These are phyloP conservation scores for Cyclotella baltica DNA, from an alignment of 108 stramenopile species.

Conservation along the genomic window DNA sequence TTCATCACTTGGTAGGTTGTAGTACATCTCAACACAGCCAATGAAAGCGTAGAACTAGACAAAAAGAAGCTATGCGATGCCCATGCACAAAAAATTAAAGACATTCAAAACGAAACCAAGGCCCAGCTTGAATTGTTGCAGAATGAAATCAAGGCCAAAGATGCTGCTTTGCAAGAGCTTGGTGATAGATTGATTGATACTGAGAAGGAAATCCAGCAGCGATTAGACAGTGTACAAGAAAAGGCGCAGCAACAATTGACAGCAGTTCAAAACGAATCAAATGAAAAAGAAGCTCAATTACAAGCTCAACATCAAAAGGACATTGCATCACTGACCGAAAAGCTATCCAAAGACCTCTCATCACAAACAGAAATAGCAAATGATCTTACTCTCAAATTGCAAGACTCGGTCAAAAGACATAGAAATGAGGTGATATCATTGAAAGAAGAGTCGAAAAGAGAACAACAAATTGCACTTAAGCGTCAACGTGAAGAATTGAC, in stretches of 20 bases:
- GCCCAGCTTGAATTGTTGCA: conserved; percentile 12
- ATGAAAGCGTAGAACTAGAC: conserved; percentile 28
- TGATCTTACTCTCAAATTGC: conserved; percentile 17
- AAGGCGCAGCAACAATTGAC: conserved; percentile 9
- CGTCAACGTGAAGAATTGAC: conserved; percentile 31
- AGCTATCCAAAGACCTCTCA: neutral
- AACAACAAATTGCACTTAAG: neutral
- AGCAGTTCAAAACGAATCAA: conserved; percentile 3
- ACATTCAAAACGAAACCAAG: conserved; percentile 22
- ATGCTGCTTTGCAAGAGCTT: conserved; percentile 16
- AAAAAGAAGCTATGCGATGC: conserved; percentile 25
- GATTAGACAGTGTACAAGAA: conserved; percentile 5
- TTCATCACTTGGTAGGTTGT: conserved; percentile 6
- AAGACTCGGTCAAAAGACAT: conserved; percentile 19
- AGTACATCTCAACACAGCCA: conserved; percentile 32
- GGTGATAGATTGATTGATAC: neutral
- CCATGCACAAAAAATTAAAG: conserved; percentile 15
- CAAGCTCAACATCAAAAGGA: neutral
- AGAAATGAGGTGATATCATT: conserved; percentile 3
- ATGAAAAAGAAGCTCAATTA: neutral
- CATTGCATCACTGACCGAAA: neutral
- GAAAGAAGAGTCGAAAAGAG: neutral
- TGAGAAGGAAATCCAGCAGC: conserved; percentile 30
- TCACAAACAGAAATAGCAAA: conserved; percentile 7
- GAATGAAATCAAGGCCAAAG: conserved; percentile 20